Base-by-base conservation (phyloP, 176 grass and related monocot species). In the Carex littledalei region DNA sequence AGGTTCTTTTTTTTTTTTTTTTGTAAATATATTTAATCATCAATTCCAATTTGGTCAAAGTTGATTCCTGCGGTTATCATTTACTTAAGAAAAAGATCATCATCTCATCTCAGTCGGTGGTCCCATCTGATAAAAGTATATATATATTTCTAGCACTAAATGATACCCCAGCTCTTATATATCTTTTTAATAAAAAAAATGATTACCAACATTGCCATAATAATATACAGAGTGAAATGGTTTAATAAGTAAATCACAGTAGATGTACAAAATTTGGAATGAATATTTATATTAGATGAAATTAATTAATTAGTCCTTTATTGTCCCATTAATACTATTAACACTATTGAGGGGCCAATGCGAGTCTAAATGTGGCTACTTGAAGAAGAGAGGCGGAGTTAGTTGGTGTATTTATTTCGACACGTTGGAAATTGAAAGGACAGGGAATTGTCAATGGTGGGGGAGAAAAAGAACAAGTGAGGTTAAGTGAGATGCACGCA, bases 331-430 rank as follows among this genome's bases (percentile, higher is more conserved):
- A 35, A 78, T 56, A 78, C 15, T 17, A 77, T 32, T 16, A 13
- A 77, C 24, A 77, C 49, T 77, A 32, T 31, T 71, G 11, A 72
- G 52, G 12, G 52, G 26, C 73, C 24, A 57, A 16, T 34, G 26
- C 52, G 56, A 9, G 1, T 17, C 11, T 45, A 83, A 83, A 83
- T 68, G 63, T 83, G 63, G 81, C 81, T 52, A 83, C 18, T 83
- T 83, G 63, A 83, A 69, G 62, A 83, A 83, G 43, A 83, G 49
- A 67, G 81, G 81, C 61, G 41, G 49, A 67, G 61, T 68, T 67
- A 63, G 80, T 69, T n/a, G 63, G 41, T n/a, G 64, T 53, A 83
- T 83, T 83, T 83, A 83, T 67, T 69, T 68, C 61, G 29, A 65
- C 81, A 83, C 81, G 63, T 83, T 83, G 63, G 34, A 67, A 83